Evolutionary conservation across 768 basidiomycete genomes (phyloP), one percentile per base, ranked within the genome.

Genomic region (Strobilomyces echinocephalus): DNA sequence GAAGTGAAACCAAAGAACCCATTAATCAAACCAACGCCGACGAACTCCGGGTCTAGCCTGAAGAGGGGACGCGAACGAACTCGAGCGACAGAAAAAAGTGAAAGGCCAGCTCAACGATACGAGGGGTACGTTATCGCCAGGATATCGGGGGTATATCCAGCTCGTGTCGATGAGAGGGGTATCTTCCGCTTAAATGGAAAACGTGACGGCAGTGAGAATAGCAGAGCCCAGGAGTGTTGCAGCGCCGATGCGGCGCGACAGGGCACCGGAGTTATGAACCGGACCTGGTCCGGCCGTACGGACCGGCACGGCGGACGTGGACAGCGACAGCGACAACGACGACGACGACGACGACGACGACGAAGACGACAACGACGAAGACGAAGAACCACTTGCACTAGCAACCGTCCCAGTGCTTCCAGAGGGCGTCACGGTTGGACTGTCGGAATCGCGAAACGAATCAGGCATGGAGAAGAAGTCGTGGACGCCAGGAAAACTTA

Each of bases 261-360:
- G 39, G 54, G 63, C 68, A 34, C 69, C 67, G 24, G 62, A 57
- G 20, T 28, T n/a, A 31, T 63, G 54, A 50, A 35, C 35, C 41
- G 60, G 0, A 43, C 75, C 75, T 38, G 63, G 60, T 38, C 67
- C 70, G 14, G 69, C 75, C 12, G 71, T 72, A 59, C 72, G 73
- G 4, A 53, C 61, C 10, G 68, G 60, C 8, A 63, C 18, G 26
- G 49, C 52, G 11, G 60, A 45, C 12, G 62, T 3, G 14, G 63
- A 34, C 35, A 67, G 56, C n/a, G 51, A 44, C 24, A 4, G 24
- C 24, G 24, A 24, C 24, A 4, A 24, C 24, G 24, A 24, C 24
- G 24, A 24, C 24, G 4, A 24, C 4, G 24, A 24, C 24, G 24
- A 24, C 24, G 24, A 24, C 2, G 24, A n/a, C n/a, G n/a, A n/a